Percentiles rank a stretch among this genome's conserved stretches.
phyloP scores from a whole-genome alignment of 345 rosid species.

The Punica granatum region DNA sequence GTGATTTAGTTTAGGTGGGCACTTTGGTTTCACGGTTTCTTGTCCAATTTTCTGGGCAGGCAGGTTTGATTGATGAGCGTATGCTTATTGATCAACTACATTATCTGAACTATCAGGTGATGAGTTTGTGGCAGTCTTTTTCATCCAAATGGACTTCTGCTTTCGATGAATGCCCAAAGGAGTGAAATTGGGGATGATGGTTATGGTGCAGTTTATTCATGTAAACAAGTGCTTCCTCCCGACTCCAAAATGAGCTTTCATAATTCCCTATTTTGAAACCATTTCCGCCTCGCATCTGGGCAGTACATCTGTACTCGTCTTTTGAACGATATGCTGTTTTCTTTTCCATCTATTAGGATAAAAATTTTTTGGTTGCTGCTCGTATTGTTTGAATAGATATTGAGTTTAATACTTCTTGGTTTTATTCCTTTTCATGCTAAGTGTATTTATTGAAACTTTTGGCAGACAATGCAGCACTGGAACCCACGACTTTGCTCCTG shows the following conservation, averaged over 20 bases:
- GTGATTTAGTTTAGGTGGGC: neutral
- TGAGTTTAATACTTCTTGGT: neutral
- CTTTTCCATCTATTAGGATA: neutral
- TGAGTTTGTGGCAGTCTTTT: neutral
- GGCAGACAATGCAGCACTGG: conserved; percentile 4
- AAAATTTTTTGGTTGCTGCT: neutral
- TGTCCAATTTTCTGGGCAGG: neutral
- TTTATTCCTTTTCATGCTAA: neutral
- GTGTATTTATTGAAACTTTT: neutral
- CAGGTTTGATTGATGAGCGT: too few relatives aligned
- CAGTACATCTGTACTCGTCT: neutral
- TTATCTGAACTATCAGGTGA: neutral
- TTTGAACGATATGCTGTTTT: neutral
- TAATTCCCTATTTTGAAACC: neutral
- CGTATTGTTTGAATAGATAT: neutral
- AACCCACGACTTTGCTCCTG: conserved; percentile 5
- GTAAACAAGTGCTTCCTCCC: neutral
- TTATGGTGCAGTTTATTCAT: neutral
- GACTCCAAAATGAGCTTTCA: neutral
- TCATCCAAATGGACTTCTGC: neutral
- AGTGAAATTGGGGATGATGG: neutral
- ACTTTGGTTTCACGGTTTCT: neutral
- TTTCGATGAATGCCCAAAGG: neutral
- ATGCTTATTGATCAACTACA: neutral
- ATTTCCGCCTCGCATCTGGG: neutral